These are phyloP conservation scores for Porpolomopsis calyptriformis DNA, from an alignment of 768 basidiomycete species.

Conservation along the genomic window DNA sequence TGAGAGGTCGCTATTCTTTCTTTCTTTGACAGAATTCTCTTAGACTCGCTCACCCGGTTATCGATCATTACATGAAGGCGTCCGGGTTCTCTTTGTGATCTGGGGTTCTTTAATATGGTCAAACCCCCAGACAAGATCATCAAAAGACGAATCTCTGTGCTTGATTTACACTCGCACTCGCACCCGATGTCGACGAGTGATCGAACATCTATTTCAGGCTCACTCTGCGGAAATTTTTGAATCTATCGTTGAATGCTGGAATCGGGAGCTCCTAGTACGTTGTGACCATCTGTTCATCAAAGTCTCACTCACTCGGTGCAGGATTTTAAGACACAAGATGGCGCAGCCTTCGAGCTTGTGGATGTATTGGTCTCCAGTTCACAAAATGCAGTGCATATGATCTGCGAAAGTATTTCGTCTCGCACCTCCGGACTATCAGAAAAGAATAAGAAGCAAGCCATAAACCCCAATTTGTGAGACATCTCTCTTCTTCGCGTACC, in stretches of 20 bases:
- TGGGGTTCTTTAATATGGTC: constrained; percentile 58
- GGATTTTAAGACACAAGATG: constrained; percentile 30
- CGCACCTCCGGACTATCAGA: constrained; percentile 50
- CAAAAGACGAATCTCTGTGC: constrained; percentile 58
- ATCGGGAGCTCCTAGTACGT: constrained; percentile 40
- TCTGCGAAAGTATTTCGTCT: constrained; percentile 70
- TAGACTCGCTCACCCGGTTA: constrained; percentile 70
- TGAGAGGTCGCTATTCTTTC: neutral
- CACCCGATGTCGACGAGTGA: constrained; percentile 59
- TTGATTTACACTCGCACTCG: constrained; percentile 59
- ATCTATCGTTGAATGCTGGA: constrained; percentile 77
- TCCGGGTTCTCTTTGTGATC: constrained; percentile 65
- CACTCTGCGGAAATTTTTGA: constrained; percentile 77
- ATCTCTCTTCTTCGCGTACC: neutral
- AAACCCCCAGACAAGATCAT: constrained; percentile 32
- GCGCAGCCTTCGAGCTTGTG: constrained; percentile 67
- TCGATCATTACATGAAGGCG: constrained; percentile 67
- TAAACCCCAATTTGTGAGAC: constrained; percentile 60
- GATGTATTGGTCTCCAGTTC: constrained; percentile 78
- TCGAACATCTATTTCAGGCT: constrained; percentile 80
- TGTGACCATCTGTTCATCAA: constrained; percentile 8
- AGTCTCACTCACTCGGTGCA: constrained; percentile 9
- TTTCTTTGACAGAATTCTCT: constrained; percentile 1
- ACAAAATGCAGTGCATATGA: constrained; percentile 77
- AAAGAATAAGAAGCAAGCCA: constrained; percentile 45